Percentiles rank a stretch among this genome's conserved stretches.
These are phyloP conservation scores for Chiua virens DNA, from an alignment of 768 basidiomycete species.

Conservation along the genomic window DNA sequence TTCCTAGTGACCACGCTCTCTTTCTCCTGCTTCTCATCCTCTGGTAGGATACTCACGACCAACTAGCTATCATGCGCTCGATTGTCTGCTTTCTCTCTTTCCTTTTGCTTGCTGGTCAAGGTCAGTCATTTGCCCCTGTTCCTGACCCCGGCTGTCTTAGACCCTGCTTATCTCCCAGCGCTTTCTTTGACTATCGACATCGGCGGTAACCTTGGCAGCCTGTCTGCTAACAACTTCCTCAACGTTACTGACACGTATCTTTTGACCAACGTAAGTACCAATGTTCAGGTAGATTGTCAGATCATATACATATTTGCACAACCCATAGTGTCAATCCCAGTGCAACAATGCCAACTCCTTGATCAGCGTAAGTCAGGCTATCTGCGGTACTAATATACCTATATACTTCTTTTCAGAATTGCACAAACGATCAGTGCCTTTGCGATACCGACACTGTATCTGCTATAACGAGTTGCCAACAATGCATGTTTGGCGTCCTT, in stretches of 20 bases:
- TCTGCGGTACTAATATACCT: neutral
- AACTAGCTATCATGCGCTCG: conserved; percentile 26
- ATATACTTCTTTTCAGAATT: conserved; percentile 31
- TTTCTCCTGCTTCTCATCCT: conserved; percentile 17
- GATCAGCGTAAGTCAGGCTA: conserved; percentile 23
- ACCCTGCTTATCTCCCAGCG: conserved; percentile 19
- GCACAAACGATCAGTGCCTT: conserved; percentile 51
- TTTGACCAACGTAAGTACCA: conserved; percentile 26
- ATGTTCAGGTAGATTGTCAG: neutral
- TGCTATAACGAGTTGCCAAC: conserved; percentile 54
- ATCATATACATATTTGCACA: neutral
- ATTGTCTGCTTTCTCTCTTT: conserved; percentile 28
- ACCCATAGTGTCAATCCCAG: conserved; percentile 23
- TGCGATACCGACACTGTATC: conserved; percentile 47
- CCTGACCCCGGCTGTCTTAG: neutral
- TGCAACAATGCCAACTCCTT: conserved; percentile 27
- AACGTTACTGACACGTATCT: conserved; percentile 34
- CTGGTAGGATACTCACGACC: conserved; percentile 33
- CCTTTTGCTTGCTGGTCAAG: conserved; percentile 57
- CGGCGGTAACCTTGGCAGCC: conserved; percentile 32
- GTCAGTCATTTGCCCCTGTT: conserved; percentile 30
- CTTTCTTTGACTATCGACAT: conserved; percentile 52
- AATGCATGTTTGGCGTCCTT: conserved; percentile 63
- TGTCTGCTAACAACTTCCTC: conserved; percentile 48
- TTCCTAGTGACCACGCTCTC: conserved; percentile 19